Percentiles rank a stretch among this genome's conserved stretches.
These are phyloP conservation scores for Lichina pygmaea DNA, from an alignment of 495 filamentous ascomycete species.

Conservation along the genomic window DNA sequence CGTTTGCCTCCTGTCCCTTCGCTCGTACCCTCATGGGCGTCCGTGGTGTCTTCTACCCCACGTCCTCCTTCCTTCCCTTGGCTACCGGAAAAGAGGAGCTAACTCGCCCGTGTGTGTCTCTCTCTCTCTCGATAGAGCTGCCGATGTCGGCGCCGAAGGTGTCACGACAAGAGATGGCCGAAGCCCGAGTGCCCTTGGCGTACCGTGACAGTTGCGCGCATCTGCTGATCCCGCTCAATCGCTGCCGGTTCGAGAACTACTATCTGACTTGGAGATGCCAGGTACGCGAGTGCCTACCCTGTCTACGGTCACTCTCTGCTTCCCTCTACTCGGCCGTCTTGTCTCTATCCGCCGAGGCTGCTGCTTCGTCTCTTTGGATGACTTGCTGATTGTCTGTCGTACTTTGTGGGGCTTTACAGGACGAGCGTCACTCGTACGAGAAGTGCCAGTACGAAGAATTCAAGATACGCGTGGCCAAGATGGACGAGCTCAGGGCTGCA, in stretches of 20 bases:
- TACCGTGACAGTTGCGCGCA: constrained; percentile 90
- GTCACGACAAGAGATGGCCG: constrained; percentile 74
- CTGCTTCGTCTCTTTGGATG: background rate
- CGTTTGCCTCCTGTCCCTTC: no score
- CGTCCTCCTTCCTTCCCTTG: no score
- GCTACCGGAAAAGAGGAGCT: no score
- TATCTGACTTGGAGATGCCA: constrained; percentile 96
- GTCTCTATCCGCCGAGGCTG: background rate
- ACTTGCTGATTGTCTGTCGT: background rate
- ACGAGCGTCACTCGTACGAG: constrained; percentile 89
- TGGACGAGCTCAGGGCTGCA: constrained; percentile 76
- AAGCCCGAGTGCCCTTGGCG: constrained; percentile 60
- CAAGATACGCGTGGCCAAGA: constrained; percentile 93
- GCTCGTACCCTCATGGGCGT: no score
- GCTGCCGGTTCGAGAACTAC: constrained; percentile 72
- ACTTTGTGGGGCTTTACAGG: constrained; percentile 19
- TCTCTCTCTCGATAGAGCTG: no score
- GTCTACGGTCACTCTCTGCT: background rate
- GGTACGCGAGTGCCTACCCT: constrained; percentile 24
- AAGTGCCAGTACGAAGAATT: constrained; percentile 98
- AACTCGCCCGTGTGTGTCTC: no score
- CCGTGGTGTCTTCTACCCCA: no score
- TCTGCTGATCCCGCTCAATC: constrained; percentile 82
- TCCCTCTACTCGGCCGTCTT: background rate
- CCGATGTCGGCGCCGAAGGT: constrained; percentile 13